These are phyloP conservation scores for Bremia lactucae DNA, from an alignment of 352 stramenopile genomes.

Conservation along the genomic window DNA sequence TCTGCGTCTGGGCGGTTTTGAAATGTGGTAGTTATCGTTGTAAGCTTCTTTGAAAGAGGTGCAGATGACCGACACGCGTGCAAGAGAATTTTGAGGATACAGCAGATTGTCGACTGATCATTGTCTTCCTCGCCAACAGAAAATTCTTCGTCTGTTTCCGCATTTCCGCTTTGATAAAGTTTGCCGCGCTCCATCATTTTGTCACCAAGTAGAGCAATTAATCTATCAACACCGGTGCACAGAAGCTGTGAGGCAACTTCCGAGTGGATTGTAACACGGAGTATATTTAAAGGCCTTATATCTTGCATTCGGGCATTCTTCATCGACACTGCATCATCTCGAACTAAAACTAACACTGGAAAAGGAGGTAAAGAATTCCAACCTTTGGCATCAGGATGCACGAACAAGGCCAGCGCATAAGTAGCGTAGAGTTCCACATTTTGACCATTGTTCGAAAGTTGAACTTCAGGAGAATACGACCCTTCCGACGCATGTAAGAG, in stretches of 20 bases:
- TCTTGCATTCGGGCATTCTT: conserved; percentile 10
- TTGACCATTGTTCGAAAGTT: conserved; percentile 29
- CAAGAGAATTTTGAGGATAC: conserved; percentile 64
- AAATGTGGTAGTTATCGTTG: conserved; percentile 14
- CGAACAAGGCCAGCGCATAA: conserved; percentile 57
- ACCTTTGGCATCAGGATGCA: conserved; percentile 52
- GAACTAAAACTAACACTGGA: conserved; percentile 36
- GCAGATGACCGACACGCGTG: conserved; percentile 58
- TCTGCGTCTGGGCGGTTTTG: conserved; percentile 23
- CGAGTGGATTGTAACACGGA: conserved; percentile 60
- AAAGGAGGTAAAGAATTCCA: conserved; percentile 48
- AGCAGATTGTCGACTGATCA: conserved; percentile 57
- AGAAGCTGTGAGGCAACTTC: conserved; percentile 55
- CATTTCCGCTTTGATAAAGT: conserved; percentile 6
- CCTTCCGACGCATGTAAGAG: conserved; percentile 36
- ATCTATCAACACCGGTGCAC: conserved; percentile 31
- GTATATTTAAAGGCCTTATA: conserved; percentile 43
- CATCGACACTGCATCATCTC: conserved; percentile 5
- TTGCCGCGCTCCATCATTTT: conserved; percentile 31
- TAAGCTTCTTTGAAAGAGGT: conserved; percentile 48
- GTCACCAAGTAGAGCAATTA: conserved; percentile 37
- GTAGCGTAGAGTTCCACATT: conserved; percentile 45
- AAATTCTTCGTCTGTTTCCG: conserved; percentile 21
- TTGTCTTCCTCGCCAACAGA: conserved; percentile 39
- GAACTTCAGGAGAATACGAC: conserved; percentile 38